phyloP scores from a whole-genome alignment of 768 basidiomycete genomes.

The Calocera cornea region DNA sequence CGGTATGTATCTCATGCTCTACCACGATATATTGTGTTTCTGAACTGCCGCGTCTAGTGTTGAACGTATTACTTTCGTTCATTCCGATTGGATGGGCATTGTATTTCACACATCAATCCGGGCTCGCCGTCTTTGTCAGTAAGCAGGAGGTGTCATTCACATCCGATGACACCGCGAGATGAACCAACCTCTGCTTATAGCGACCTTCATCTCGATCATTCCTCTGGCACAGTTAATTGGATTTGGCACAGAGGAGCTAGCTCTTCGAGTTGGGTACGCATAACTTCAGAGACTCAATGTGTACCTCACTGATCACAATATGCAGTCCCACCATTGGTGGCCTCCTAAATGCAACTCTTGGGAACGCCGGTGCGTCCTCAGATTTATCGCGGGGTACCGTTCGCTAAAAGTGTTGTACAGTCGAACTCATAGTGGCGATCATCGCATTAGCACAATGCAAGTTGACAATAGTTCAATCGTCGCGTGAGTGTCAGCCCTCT shows the following conservation, averaged over 20 bases:
- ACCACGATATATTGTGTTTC: background rate
- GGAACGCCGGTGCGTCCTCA: background rate
- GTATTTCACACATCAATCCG: slow-evolving; percentile 33
- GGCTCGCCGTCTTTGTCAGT: slow-evolving; percentile 34
- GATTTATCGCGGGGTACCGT: background rate
- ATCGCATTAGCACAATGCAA: slow-evolving; percentile 75
- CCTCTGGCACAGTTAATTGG: slow-evolving; percentile 35
- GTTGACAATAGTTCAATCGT: slow-evolving; percentile 64
- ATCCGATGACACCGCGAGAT: background rate
- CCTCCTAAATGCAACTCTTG: slow-evolving; percentile 60
- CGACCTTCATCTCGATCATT: background rate
- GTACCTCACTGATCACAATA: background rate
- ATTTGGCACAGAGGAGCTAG: slow-evolving; percentile 76
- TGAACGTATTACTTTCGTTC: slow-evolving; percentile 35
- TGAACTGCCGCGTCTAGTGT: slow-evolving; percentile 1
- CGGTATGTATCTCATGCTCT: background rate
- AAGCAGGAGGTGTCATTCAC: background rate
- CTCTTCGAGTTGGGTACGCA: slow-evolving; percentile 58
- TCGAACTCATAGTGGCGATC: slow-evolving; percentile 24
- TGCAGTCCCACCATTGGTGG: slow-evolving; percentile 47
- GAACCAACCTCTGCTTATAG: background rate
- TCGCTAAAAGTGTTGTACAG: background rate
- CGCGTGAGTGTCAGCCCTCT: slow-evolving; percentile 16
- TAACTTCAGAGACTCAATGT: background rate
- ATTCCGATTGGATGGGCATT: slow-evolving; percentile 41